phyloP scores from a whole-genome alignment of 1,284 basidiomycete species.

The Cystobasidium slooffiae region DNA sequence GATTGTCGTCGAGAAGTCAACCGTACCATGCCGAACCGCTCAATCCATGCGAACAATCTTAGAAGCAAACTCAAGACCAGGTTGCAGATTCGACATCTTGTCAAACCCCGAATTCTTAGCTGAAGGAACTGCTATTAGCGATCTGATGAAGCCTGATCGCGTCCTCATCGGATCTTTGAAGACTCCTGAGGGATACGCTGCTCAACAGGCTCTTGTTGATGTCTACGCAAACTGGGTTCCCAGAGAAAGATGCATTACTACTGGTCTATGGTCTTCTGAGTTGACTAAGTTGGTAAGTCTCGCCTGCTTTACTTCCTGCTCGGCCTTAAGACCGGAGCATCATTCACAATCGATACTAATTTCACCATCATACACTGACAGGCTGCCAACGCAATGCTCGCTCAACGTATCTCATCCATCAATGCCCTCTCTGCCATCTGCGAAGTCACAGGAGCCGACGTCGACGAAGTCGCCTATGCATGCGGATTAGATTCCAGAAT shows the following conservation, averaged over 20 bases:
- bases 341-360: neutral
- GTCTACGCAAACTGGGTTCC: constrained; percentile 98
- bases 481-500: constrained; percentile 92
- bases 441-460: constrained; percentile 98
- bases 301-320: neutral
- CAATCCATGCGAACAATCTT: constrained; percentile 99
- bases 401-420: constrained; percentile 91
- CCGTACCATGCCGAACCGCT: constrained; percentile 96
- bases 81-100: constrained; percentile 93
- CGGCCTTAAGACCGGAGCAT: neutral
- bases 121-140: constrained; percentile 92
- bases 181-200: constrained; percentile 78
- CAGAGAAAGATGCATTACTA: constrained; percentile 80
- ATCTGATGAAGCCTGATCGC: constrained; percentile 87
- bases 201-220: constrained; percentile 73
- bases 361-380: constrained; percentile 14
- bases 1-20: constrained; percentile 99
- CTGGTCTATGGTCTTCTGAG: constrained; percentile 98
- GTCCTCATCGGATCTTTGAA: constrained; percentile 96
- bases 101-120: constrained; percentile 99
- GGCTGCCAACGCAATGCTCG: constrained; percentile 98
- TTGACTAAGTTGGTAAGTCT: constrained; percentile 80
- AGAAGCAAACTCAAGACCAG: constrained; percentile 92
- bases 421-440: constrained; percentile 98
- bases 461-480: constrained; percentile 95